phyloP scores from a whole-genome alignment of 768 basidiomycete species.

The Boletus speciosus region DNA sequence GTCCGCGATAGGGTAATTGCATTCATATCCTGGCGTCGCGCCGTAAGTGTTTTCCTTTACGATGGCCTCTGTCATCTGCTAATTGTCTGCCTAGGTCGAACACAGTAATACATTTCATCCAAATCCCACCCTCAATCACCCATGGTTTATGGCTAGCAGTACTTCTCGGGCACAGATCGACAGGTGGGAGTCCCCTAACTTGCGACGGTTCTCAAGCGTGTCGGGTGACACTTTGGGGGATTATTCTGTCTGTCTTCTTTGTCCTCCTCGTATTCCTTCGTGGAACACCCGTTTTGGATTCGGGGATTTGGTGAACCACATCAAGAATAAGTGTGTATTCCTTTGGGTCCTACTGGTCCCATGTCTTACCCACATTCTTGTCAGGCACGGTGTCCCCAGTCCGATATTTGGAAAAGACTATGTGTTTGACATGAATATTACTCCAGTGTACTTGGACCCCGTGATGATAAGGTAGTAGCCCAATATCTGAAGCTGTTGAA shows the following conservation, averaged over 20 bases:
- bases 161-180: background rate
- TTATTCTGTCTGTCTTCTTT: conserved; percentile 24
- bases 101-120: conserved; percentile 16
- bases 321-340: conserved; percentile 18
- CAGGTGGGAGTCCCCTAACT: background rate
- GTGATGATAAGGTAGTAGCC: background rate
- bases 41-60: conserved; percentile 10
- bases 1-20: conserved; percentile 1
- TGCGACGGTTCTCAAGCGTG: background rate
- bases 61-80: background rate
- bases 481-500: background rate
- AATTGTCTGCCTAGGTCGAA: conserved; percentile 14
- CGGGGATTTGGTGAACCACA: conserved; percentile 14
- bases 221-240: conserved; percentile 7
- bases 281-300: conserved; percentile 23
- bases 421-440: conserved; percentile 19
- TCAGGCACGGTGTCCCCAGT: conserved; percentile 18
- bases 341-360: background rate
- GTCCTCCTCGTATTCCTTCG: conserved; percentile 28
- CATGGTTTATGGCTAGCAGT: conserved; percentile 9
- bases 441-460: conserved; percentile 13
- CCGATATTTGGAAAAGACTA: conserved; percentile 20
- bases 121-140: background rate
- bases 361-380: background rate
- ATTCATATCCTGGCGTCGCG: conserved; percentile 25